Conservation (phyloP, 768 basidiomycete genomes). For the Pisolithus orientalis region DNA sequence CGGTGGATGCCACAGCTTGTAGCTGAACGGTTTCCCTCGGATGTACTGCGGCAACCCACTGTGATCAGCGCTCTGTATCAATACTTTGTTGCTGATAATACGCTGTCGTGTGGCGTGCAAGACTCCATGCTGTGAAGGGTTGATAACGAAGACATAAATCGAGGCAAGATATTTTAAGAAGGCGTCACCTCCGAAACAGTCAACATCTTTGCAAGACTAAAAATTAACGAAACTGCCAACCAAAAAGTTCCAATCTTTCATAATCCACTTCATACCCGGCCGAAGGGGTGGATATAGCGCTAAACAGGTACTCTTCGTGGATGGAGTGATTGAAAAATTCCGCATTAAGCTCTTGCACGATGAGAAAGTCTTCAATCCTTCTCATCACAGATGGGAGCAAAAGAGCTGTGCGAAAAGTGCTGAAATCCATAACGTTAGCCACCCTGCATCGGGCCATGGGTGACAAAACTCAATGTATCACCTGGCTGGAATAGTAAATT, state of each 20-base stretch:
- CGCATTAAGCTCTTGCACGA: slow-evolving; percentile 75
- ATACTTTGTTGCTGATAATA: slow-evolving; percentile 68
- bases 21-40: slow-evolving; percentile 62
- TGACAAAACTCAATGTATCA: slow-evolving; percentile 27
- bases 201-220: slow-evolving; percentile 18
- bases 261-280: slow-evolving; percentile 69
- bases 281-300: slow-evolving; percentile 66
- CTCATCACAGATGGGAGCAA: slow-evolving; percentile 70
- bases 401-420: slow-evolving; percentile 61
- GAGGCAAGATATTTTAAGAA: slow-evolving; percentile 78
- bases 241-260: slow-evolving; percentile 79
- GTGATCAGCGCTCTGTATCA: slow-evolving; percentile 49
- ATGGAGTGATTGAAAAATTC: slow-evolving; percentile 59
- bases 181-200: slow-evolving; percentile 51
- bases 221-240: slow-evolving; percentile 32
- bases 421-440: slow-evolving; percentile 27
- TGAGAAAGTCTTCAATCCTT: slow-evolving; percentile 66
- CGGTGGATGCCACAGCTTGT: slow-evolving; percentile 62
- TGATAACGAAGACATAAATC: slow-evolving; percentile 65
- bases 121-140: slow-evolving; percentile 54
- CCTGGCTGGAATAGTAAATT: slow-evolving; percentile 71
- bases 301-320: slow-evolving; percentile 51
- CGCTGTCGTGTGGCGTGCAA: slow-evolving; percentile 61
- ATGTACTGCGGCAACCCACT: slow-evolving; percentile 68
- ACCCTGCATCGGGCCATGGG: slow-evolving; percentile 11